Percentiles rank a stretch among this genome's conserved stretches.
Evolutionary conservation across 176 grass and related monocot genomes (phyloP).

Genomic region (Rhynchospora breviuscula): DNA sequence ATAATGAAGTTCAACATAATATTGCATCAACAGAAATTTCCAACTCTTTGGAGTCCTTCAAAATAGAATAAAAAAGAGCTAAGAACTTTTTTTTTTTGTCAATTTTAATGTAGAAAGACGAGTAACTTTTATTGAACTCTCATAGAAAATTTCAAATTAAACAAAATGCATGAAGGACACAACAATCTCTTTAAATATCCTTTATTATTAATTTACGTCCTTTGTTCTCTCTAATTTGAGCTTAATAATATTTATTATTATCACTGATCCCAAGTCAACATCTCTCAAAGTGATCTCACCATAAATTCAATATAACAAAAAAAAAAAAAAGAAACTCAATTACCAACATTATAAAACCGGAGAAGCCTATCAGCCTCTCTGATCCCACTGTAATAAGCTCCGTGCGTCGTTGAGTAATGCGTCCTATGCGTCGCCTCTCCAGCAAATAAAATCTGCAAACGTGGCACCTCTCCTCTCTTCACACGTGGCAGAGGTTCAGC

Average conservation of each 20-base stretch:
- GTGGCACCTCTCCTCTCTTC: neutral
- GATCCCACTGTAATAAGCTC: conserved; percentile 70
- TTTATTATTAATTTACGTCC: neutral
- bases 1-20: too few species aligned
- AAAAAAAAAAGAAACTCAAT: neutral
- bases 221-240: too few species aligned
- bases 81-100: too few species aligned
- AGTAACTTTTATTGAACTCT: too few species aligned
- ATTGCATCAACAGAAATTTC: too few species aligned
- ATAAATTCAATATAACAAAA: neutral
- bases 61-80: too few species aligned
- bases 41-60: too few species aligned
- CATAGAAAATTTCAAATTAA: too few species aligned
- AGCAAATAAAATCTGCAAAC: conserved; percentile 55
- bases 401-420: conserved; percentile 86
- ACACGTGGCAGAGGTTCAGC: conserved; percentile 57
- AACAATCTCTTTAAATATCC: neutral
- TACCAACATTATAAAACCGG: conserved; percentile 31
- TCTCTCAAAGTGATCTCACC: neutral
- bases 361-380: conserved; percentile 69
- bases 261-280: too few species aligned
- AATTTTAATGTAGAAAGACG: too few species aligned
- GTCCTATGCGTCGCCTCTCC: conserved; percentile 89
- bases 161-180: too few species aligned
- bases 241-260: too few species aligned